These are phyloP conservation scores for Teratosphaeria pseudoeucalypti DNA, from an alignment of 2,329 filamentous ascomycete species.

Conservation along the genomic window DNA sequence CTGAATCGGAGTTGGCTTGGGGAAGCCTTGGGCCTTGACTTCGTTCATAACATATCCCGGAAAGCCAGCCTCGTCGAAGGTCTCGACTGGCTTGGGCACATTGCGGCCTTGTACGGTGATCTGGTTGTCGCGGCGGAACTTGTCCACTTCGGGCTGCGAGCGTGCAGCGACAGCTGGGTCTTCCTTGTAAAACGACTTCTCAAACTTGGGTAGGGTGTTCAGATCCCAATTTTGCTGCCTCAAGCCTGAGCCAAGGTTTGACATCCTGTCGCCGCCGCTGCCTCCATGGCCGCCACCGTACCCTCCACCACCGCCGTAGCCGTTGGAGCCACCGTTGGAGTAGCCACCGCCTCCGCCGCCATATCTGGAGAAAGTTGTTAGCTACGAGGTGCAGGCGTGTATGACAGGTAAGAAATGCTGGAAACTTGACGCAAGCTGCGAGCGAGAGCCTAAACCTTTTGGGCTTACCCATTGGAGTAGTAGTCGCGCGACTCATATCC, in stretches of 20 bases:
- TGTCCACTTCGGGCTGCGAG: slow-evolving; percentile 68
- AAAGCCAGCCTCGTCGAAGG: slow-evolving; percentile 95
- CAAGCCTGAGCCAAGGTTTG: slow-evolving; percentile 73
- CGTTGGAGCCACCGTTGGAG: slow-evolving; percentile 23
- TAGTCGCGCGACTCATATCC: slow-evolving; percentile 39
- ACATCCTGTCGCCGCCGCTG: slow-evolving; percentile 87
- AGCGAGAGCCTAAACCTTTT: slow-evolving; percentile 29
- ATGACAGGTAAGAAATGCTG: slow-evolving; percentile 2
- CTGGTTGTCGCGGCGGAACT: slow-evolving; percentile 74
- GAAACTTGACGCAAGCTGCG: slow-evolving; percentile 17
- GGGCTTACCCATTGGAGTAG: slow-evolving; percentile 37
- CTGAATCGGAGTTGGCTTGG: slow-evolving; percentile 88
- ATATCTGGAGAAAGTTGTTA: slow-evolving; percentile 4
- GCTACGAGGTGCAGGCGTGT: slow-evolving; percentile 1
- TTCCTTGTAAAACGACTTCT: slow-evolving; percentile 99
- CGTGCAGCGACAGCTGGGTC: slow-evolving; percentile 66
- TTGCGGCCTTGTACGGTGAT: slow-evolving; percentile 73
- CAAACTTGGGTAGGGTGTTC: slow-evolving; percentile 77
- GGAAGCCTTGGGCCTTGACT: slow-evolving; percentile 96
- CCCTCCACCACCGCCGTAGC: slow-evolving; percentile 21
- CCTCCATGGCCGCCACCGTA: slow-evolving; percentile 40
- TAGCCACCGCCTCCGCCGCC: slow-evolving; percentile 9
- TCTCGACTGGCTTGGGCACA: slow-evolving; percentile 89
- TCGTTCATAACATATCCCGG: slow-evolving; percentile 95
- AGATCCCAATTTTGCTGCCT: slow-evolving; percentile 87